Percentiles rank a stretch among this genome's conserved stretches.
Evolutionary conservation across 1,284 basidiomycete species (phyloP).

Genomic region (Thelephora terrestris): DNA sequence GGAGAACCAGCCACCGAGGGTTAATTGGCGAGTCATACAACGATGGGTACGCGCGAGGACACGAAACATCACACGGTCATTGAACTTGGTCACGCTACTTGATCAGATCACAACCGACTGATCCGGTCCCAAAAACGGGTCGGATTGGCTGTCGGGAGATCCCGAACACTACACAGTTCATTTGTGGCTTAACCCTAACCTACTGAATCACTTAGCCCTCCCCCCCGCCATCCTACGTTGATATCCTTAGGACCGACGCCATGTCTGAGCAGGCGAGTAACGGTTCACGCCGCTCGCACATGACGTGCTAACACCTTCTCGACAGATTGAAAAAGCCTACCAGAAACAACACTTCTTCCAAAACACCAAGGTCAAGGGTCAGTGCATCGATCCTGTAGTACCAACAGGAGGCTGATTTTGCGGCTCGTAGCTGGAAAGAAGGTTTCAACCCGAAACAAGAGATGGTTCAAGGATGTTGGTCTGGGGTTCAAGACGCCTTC

Average conservation of each 20-base stretch:
- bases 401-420: constrained; percentile 5
- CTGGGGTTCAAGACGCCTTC: constrained; percentile 94
- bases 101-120: background rate
- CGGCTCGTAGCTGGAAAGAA: constrained; percentile 66
- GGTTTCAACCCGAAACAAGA: constrained; percentile 87
- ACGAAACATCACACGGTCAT: constrained; percentile 12
- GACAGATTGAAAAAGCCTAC: constrained; percentile 85
- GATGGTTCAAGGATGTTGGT: constrained; percentile 99
- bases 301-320: constrained; percentile 1
- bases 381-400: constrained; percentile 26
- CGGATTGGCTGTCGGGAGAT: constrained; percentile 11
- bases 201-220: constrained; percentile 9
- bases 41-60: constrained; percentile 11
- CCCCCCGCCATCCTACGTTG: constrained; percentile 15
- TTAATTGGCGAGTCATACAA: constrained; percentile 59
- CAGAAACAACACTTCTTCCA: constrained; percentile 99
- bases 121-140: background rate
- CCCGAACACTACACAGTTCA: constrained; percentile 25
- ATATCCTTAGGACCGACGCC: constrained; percentile 22
- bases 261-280: constrained; percentile 61
- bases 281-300: background rate
- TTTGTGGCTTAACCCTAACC: constrained; percentile 22
- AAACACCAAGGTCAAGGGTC: constrained; percentile 90
- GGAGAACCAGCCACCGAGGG: constrained; percentile 39
- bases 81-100: constrained; percentile 8